Conservation (phyloP, 1,284 basidiomycete genomes). For the Kwoniella shivajii region DNA sequence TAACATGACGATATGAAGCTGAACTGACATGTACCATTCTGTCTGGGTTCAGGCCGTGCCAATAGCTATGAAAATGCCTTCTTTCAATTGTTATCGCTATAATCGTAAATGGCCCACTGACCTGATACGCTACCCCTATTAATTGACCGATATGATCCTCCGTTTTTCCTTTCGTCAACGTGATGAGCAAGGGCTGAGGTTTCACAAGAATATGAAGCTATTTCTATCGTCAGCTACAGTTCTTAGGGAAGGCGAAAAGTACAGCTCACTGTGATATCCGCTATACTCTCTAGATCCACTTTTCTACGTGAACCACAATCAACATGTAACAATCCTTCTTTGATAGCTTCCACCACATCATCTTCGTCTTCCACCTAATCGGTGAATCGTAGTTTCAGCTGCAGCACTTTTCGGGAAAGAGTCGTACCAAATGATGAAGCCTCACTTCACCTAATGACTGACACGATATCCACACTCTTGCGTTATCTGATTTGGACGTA, state of each 20-base stretch:
- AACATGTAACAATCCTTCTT: constrained; percentile 29
- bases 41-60: constrained; percentile 2
- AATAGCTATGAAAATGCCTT: constrained; percentile 13
- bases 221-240: background rate
- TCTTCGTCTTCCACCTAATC: background rate
- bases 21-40: constrained; percentile 10
- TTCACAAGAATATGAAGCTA: constrained; percentile 17
- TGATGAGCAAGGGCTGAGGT: constrained; percentile 3
- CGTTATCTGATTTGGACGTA: background rate
- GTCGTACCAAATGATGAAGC: too few relatives aligned
- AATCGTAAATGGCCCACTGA: background rate
- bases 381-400: background rate
- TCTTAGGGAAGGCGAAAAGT: background rate
- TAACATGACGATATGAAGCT: background rate
- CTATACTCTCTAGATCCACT: background rate
- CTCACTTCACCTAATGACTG: too few relatives aligned
- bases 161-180: background rate
- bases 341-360: constrained; percentile 22
- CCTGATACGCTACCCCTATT: constrained; percentile 14
- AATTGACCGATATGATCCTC: background rate
- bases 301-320: constrained; percentile 6
- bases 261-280: constrained; percentile 18
- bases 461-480: background rate
- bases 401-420: too few relatives aligned
- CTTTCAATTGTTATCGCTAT: too few relatives aligned